Percentiles rank a stretch among this genome's conserved stretches.
These are phyloP conservation scores for Malus sylvestris DNA, from an alignment of 306 rosid genomes.

Conservation along the genomic window DNA sequence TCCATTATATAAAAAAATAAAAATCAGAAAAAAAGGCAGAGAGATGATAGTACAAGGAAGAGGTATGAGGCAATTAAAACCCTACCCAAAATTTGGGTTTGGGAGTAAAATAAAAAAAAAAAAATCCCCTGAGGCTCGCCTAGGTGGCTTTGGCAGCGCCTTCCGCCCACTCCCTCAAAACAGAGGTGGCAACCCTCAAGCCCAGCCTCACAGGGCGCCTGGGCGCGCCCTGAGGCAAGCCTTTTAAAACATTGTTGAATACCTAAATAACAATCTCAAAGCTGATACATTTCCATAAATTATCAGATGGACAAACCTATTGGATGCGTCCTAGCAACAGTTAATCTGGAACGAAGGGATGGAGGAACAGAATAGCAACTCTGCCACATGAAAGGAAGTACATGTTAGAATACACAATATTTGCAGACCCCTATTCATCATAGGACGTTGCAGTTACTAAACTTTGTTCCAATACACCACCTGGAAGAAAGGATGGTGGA, in stretches of 20 bases:
- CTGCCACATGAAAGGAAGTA: slow-evolving; percentile 34
- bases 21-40: too few relatives aligned
- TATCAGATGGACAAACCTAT: slow-evolving; percentile 45
- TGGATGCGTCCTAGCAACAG: slow-evolving; percentile 69
- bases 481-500: slow-evolving; percentile 98
- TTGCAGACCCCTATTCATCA: neutral
- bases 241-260: neutral
- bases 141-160: too few relatives aligned
- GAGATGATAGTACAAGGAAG: too few relatives aligned
- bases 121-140: too few relatives aligned
- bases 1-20: too few relatives aligned
- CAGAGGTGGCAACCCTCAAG: too few relatives aligned
- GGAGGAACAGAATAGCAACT: slow-evolving; percentile 89
- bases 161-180: too few relatives aligned
- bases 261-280: neutral
- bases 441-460: neutral
- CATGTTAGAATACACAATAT: neutral
- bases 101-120: too few relatives aligned
- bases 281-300: neutral
- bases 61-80: too few relatives aligned
- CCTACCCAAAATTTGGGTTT: too few relatives aligned
- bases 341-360: slow-evolving; percentile 66
- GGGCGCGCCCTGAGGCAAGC: too few relatives aligned
- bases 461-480: slow-evolving; percentile 19
- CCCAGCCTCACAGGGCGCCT: too few relatives aligned